Evolutionary conservation across 2,329 filamentous ascomycete genomes (phyloP).

Genomic region (Diaporthe australafricana): DNA sequence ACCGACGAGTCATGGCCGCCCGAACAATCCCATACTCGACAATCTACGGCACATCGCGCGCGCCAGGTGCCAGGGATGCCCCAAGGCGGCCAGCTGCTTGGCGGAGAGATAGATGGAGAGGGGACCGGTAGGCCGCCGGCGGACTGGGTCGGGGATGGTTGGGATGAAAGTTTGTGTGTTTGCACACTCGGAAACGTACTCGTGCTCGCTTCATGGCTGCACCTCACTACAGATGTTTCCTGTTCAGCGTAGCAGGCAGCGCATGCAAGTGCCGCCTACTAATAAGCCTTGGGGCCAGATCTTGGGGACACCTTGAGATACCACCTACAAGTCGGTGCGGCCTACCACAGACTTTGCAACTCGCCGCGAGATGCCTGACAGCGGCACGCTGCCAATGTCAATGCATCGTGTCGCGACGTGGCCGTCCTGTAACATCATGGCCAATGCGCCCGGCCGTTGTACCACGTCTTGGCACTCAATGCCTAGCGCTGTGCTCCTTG

Average conservation of each 20-base stretch:
- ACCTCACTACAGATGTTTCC: too few relatives aligned
- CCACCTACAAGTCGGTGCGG: neutral
- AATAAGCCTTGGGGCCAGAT: too few relatives aligned
- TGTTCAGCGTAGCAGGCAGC: too few relatives aligned
- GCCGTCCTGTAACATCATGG: constrained; percentile 14
- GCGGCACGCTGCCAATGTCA: neutral
- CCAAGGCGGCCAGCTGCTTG: too few relatives aligned
- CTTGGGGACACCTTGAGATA: too few relatives aligned
- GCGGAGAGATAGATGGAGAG: too few relatives aligned
- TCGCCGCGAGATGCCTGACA: neutral
- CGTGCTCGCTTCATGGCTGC: too few relatives aligned
- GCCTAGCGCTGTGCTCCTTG: neutral
- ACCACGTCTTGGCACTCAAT: constrained; percentile 2
- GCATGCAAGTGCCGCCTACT: too few relatives aligned
- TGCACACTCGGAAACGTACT: too few relatives aligned
- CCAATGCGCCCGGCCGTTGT: constrained; percentile 10
- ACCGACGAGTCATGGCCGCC: neutral
- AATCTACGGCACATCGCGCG: neutral
- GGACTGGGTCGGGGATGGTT: too few relatives aligned
- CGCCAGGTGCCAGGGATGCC: neutral
- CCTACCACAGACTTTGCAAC: neutral
- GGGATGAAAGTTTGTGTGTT: too few relatives aligned
- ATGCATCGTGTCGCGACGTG: neutral
- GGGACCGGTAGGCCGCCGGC: too few relatives aligned
- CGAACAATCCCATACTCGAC: neutral